These are phyloP conservation scores for Ochetophila trinervis DNA, from an alignment of 306 rosid genomes.

Conservation along the genomic window DNA sequence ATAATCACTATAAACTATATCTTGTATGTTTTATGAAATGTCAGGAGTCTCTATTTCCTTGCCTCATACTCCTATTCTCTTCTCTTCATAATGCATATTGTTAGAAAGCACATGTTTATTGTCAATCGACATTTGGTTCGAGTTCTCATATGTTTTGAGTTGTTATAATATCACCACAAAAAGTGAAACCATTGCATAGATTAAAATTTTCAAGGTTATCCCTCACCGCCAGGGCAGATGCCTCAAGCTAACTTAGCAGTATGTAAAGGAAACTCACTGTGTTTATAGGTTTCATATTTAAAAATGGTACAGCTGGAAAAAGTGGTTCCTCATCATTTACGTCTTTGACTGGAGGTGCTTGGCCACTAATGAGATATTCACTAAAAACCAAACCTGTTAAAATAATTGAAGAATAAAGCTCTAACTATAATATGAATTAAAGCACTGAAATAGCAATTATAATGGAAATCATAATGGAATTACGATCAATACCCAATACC, in stretches of 20 bases:
- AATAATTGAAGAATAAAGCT: conserved; percentile 19
- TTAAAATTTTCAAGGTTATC: conserved; percentile 3
- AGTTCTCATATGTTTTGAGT: too few relatives aligned
- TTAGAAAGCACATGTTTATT: too few relatives aligned
- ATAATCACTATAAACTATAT: not conserved
- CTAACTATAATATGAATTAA: not conserved
- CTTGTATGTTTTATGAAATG: not conserved
- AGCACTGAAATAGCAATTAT: not conserved
- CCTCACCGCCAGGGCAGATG: not conserved
- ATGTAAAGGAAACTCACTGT: conserved; percentile 49
- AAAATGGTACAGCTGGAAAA: conserved; percentile 70
- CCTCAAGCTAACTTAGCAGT: conserved; percentile 6
- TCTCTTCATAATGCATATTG: too few relatives aligned
- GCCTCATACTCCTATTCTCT: too few relatives aligned
- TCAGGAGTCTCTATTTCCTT: not conserved
- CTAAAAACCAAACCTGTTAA: conserved; percentile 86
- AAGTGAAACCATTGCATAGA: not conserved
- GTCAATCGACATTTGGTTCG: too few relatives aligned
- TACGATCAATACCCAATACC: too few relatives aligned
- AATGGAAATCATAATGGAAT: too few relatives aligned
- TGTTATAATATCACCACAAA: too few relatives aligned
- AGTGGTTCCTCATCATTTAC: conserved; percentile 92
- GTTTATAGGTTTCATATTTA: conserved; percentile 46
- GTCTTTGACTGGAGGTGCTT: conserved; percentile 76
- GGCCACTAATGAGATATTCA: conserved; percentile 86